phyloP scores from a whole-genome alignment of 176 grass and related monocot genomes.

The Bothriochloa decipiens region DNA sequence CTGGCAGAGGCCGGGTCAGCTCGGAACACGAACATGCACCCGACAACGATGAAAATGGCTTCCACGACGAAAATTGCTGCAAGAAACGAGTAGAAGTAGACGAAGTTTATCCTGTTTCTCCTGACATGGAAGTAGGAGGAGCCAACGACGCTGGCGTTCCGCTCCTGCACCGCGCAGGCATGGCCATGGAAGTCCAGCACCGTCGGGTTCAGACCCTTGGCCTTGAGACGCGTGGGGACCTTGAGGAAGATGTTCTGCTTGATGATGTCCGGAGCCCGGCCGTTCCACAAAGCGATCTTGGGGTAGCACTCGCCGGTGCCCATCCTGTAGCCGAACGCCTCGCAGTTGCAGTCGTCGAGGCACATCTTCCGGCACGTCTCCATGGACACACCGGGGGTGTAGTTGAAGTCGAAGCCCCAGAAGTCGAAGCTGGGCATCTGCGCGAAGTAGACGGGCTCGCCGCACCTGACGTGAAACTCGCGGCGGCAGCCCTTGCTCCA shows the following conservation, averaged over 20 bases:
- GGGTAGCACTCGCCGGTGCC: constrained; percentile 58
- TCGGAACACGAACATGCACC: constrained; percentile 60
- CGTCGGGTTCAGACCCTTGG: neutral
- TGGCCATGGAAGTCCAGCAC: constrained; percentile 11
- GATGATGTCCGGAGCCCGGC: neutral
- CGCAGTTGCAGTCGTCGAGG: constrained; percentile 58
- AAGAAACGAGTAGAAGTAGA: constrained; percentile 64
- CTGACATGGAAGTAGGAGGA: constrained; percentile 18
- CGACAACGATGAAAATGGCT: constrained; percentile 50
- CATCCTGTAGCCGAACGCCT: constrained; percentile 62
- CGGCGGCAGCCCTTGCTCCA: constrained; percentile 77
- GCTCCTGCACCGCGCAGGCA: constrained; percentile 35
- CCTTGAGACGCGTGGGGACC: constrained; percentile 1
- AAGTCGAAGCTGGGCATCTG: constrained; percentile 40
- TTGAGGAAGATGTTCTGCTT: constrained; percentile 56
- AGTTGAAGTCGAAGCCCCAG: constrained; percentile 67
- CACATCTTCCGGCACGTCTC: constrained; percentile 54
- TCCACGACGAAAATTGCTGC: constrained; percentile 56
- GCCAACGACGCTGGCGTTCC: neutral
- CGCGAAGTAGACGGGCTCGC: constrained; percentile 45
- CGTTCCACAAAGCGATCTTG: constrained; percentile 61
- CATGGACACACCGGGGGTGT: constrained; percentile 15
- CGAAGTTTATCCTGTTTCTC: constrained; percentile 37
- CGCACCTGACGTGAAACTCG: constrained; percentile 33
- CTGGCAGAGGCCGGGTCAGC: neutral